Base-by-base conservation (phyloP, 164 flowering plant genomes). In the Santalum album region DNA sequence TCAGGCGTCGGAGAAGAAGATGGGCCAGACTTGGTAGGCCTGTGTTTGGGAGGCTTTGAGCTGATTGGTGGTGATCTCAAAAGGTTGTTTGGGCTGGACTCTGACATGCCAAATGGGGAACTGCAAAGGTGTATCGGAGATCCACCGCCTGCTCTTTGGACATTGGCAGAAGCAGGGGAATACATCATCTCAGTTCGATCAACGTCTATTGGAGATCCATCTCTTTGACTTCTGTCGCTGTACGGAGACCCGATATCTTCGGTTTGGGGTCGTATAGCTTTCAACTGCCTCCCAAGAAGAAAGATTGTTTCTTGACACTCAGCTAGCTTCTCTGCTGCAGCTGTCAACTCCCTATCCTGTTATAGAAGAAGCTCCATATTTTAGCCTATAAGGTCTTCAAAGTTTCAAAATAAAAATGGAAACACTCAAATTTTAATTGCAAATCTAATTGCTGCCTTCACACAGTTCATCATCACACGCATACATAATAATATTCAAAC, bases 1-100 rank as follows among this genome's bases (percentile, higher is more conserved):
- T 89, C 99, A 0, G 90, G 87, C 1, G 96, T 79, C 6, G 74
- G 71, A n/a, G 84, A 61, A 5, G 83, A 68, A 25, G 86, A 79
- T 7, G 81, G 78, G 49, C 63, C 64, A 27, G 87, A 86, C 57
- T 63, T 75, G 21, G 82, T 69, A 21, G 83, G 55, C 66, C 76
- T 60, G 68, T 82, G 86, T 53, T 61, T 78, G n/a, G n/a, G n/a
- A 20, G 77, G 69, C 39, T 46, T 72, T 57, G 61, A 80, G 21
- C 84, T 70, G 47, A 53, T 63, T 11, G 68, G 48, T 5, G 95
- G 87, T 12, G 95, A 86, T 54, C 71, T 78, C 43, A 60, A 7
- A 48, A 64, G 24, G 5, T 25, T 39, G 64, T 63, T 72, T 29
- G 60, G 44, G 43, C 80, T 87, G 14, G 66, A 55, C 38, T 79